These are phyloP conservation scores for Thermothelomyces thermophilus DNA, from an alignment of 2,329 filamentous ascomycete genomes.

Conservation along the genomic window DNA sequence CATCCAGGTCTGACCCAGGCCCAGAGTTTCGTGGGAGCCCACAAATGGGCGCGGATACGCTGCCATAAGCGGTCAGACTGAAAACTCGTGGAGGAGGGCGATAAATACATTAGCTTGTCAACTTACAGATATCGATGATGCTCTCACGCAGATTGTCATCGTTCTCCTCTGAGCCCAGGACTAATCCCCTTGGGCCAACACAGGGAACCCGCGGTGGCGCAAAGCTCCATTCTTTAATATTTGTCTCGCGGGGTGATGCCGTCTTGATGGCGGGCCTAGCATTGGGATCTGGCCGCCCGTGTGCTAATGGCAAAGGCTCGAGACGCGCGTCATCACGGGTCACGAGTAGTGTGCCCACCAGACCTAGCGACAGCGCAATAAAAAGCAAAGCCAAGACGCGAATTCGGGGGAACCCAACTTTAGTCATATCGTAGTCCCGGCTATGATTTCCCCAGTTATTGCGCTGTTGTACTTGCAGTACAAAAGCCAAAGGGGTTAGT, in stretches of 20 bases:
- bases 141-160: conserved; percentile 5
- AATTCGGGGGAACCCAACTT: background rate
- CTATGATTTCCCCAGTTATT: background rate
- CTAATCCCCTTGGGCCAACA: background rate
- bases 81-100: too few species aligned
- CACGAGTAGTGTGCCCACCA: background rate
- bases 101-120: background rate
- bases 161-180: background rate
- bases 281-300: background rate
- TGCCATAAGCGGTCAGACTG: background rate
- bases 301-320: background rate
- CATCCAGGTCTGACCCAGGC: conserved; percentile 9
- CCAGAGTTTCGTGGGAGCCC: conserved; percentile 2
- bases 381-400: background rate
- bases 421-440: background rate
- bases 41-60: conserved; percentile 5
- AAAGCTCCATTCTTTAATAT: conserved; percentile 1
- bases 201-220: background rate
- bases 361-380: background rate
- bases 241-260: background rate
- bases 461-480: background rate
- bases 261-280: background rate
- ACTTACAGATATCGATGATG: conserved; percentile 4
- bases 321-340: background rate
- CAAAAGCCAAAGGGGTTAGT: too few species aligned